A percentile compares a stretch with the other conserved stretches of the same genome.
These are phyloP conservation scores for Teunomyces cretensis DNA, from an alignment of 805 yeast species.

Conservation along the genomic window DNA sequence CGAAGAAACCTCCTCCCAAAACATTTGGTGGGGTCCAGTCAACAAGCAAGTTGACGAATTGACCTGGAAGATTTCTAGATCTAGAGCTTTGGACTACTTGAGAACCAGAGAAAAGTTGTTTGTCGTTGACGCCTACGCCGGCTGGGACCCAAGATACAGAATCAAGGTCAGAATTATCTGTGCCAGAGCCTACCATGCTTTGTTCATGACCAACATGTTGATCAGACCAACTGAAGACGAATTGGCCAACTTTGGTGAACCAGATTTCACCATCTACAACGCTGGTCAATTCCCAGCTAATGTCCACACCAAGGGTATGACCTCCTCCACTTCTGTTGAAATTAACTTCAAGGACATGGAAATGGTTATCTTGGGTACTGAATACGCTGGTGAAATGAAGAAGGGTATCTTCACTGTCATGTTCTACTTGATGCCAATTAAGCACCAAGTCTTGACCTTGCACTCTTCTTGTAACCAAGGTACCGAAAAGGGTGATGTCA, in stretches of 20 bases:
- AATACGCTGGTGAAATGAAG: conserved; percentile 99
- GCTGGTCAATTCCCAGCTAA: conserved; percentile 99
- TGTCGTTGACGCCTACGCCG: conserved; percentile 95
- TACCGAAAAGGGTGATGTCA: conserved; percentile 73
- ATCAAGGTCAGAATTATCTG: conserved; percentile 93
- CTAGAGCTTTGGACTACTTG: conserved; percentile 94
- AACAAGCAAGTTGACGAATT: conserved; percentile 91
- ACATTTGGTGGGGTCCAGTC: conserved; percentile 99
- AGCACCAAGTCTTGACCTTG: conserved; percentile 84
- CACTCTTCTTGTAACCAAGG: conserved; percentile 97
- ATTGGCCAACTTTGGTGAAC: conserved; percentile 87
- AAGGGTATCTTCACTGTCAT: conserved; percentile 98
- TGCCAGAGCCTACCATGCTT: conserved; percentile 97
- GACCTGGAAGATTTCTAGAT: conserved; percentile 93
- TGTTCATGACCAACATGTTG: conserved; percentile 97
- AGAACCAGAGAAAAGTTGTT: conserved; percentile 93
- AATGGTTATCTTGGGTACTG: conserved; percentile 98
- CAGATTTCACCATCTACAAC: conserved; percentile 96
- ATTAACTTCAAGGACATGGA: conserved; percentile 97
- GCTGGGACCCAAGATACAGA: conserved; percentile 98
- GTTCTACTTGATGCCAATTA: conserved; percentile 98
- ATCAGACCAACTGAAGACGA: conserved; percentile 93
- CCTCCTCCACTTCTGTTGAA: conserved; percentile 92
- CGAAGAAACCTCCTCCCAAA: conserved; percentile 77
- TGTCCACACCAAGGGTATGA: conserved; percentile 94